Evolutionary conservation across 1,284 basidiomycete genomes (phyloP).

Genomic region (Bjerkandera adusta): DNA sequence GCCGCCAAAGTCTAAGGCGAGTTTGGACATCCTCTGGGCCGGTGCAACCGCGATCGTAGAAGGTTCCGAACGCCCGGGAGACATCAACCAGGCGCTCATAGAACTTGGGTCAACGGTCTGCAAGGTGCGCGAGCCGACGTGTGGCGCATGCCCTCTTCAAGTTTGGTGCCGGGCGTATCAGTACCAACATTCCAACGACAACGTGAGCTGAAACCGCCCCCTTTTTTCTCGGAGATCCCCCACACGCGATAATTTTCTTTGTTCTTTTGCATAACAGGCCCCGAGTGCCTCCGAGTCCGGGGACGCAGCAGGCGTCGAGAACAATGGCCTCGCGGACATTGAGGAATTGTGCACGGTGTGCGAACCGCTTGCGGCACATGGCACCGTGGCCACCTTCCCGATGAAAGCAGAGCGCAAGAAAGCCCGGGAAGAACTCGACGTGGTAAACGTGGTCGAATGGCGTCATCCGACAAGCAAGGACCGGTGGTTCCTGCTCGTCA

Average conservation of each 20-base stretch:
- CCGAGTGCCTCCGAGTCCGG: background rate
- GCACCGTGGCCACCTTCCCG: slow-evolving; percentile 72
- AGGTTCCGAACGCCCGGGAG: slow-evolving; percentile 58
- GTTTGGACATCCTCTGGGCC: slow-evolving; percentile 81
- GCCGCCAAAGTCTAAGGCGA: slow-evolving; percentile 73
- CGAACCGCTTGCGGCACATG: slow-evolving; percentile 51
- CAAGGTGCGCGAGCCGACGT: slow-evolving; percentile 78
- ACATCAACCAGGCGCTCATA: slow-evolving; percentile 87
- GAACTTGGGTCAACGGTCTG: slow-evolving; percentile 91
- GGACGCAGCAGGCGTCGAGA: background rate
- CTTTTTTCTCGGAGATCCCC: background rate
- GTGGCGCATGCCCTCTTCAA: slow-evolving; percentile 69
- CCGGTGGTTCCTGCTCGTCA: slow-evolving; percentile 72
- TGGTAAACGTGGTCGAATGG: slow-evolving; percentile 88
- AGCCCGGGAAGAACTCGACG: slow-evolving; percentile 80
- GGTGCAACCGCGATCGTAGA: slow-evolving; percentile 72
- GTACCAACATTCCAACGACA: slow-evolving; percentile 22
- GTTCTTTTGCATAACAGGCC: slow-evolving; percentile 1
- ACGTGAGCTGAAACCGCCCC: slow-evolving; percentile 10
- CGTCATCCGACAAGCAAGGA: slow-evolving; percentile 31
- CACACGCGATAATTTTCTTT: background rate
- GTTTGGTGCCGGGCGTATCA: slow-evolving; percentile 65
- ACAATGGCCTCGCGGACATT: slow-evolving; percentile 47
- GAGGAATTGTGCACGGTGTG: slow-evolving; percentile 78
- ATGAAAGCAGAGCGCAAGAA: slow-evolving; percentile 87